Evolutionary conservation across 805 yeast genomes (phyloP).

Genomic region (Candida hispaniensis): DNA sequence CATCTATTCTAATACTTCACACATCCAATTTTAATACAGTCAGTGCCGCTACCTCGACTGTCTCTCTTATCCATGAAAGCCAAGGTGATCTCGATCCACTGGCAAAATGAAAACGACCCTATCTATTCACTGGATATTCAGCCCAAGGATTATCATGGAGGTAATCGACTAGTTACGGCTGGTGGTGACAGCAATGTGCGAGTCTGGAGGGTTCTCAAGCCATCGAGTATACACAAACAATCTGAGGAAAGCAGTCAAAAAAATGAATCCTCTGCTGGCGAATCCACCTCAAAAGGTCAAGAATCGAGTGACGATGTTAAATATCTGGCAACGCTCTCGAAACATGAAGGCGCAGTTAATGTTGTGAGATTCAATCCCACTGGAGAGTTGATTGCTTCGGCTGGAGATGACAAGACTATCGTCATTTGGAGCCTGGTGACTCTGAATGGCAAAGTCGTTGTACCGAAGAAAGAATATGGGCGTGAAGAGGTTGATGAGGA

Average conservation of each 20-base stretch:
- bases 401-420: conserved; percentile 91
- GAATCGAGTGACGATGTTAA: conserved; percentile 36
- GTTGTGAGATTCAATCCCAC: conserved; percentile 68
- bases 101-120: conserved; percentile 36
- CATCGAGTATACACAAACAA: too few species aligned
- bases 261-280: too few species aligned
- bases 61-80: conserved; percentile 25
- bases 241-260: too few species aligned
- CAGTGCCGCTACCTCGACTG: background rate
- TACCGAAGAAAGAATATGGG: conserved; percentile 51
- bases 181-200: conserved; percentile 94
- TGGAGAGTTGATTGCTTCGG: conserved; percentile 67
- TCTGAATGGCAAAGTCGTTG: conserved; percentile 31
- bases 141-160: conserved; percentile 20
- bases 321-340: conserved; percentile 68
- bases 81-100: conserved; percentile 31
- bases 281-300: conserved; percentile 19
- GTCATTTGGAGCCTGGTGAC: conserved; percentile 55
- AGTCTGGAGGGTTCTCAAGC: conserved; percentile 32
- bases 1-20: too few species aligned
- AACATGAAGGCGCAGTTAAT: conserved; percentile 92
- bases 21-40: too few species aligned
- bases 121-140: conserved; percentile 33
- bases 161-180: conserved; percentile 61
- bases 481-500: conserved; percentile 38